Evolutionary conservation across 164 flowering plant genomes (phyloP).

Genomic region (Warburgia ugandensis): DNA sequence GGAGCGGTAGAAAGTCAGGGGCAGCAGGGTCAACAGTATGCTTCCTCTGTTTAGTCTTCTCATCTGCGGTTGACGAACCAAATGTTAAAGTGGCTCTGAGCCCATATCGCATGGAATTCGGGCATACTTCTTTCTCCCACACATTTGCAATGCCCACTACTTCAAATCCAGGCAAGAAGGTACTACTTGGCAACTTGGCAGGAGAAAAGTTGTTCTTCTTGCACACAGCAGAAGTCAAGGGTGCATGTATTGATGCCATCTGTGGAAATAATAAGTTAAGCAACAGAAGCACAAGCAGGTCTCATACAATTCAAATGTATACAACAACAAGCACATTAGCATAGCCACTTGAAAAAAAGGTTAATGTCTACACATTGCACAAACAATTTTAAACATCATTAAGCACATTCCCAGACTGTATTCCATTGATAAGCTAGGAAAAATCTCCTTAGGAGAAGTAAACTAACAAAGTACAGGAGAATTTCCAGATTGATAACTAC

Average conservation of each 20-base stretch:
- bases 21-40: constrained; percentile 80
- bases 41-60: constrained; percentile 47
- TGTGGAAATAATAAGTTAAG: constrained; percentile 12
- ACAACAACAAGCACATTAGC: no score
- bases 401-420: no score
- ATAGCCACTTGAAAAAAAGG: not conserved
- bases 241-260: constrained; percentile 64
- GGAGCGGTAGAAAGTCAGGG: constrained; percentile 86
- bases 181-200: constrained; percentile 30
- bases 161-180: constrained; percentile 56
- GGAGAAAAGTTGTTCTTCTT: constrained; percentile 37
- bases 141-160: constrained; percentile 30
- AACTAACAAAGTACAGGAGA: no score
- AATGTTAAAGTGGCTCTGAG: constrained; percentile 76
- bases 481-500: no score
- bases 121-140: constrained; percentile 26
- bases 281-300: no score
- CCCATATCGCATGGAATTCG: constrained; percentile 14
- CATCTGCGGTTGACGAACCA: constrained; percentile 52
- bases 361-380: not conserved
- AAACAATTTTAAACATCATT: no score
- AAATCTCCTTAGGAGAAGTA: no score
- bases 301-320: no score
- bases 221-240: constrained; percentile 44
- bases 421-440: no score